Percentiles rank a stretch among this genome's conserved stretches.
Conservation (phyloP, 2,329 filamentous ascomycete species). For the Sclerotinia spermophila region DNA sequence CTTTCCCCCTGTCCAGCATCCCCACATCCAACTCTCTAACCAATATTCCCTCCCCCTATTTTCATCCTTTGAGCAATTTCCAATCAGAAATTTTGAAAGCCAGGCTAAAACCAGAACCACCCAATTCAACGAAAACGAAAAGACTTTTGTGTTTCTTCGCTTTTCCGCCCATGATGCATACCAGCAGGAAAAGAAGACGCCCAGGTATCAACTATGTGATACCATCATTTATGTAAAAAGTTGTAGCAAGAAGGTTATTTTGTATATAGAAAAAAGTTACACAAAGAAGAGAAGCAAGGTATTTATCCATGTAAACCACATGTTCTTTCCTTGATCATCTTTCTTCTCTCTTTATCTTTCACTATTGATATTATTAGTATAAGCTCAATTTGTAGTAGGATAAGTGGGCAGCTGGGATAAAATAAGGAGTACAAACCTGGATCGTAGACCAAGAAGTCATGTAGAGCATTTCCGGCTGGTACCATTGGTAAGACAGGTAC, state of each 20-base stretch:
- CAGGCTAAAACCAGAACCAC: slow-evolving; percentile 9
- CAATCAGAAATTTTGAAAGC: slow-evolving; percentile 4
- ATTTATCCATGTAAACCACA: slow-evolving; percentile 20
- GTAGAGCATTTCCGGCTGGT: slow-evolving; percentile 76
- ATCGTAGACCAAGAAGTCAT: slow-evolving; percentile 92
- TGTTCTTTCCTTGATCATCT: slow-evolving; percentile 61
- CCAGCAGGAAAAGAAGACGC: slow-evolving; percentile 9
- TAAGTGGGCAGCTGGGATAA: neutral
- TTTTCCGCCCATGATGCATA: slow-evolving; percentile 9
- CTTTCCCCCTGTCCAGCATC: neutral
- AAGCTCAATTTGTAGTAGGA: slow-evolving; percentile 17
- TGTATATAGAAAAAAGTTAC: neutral
- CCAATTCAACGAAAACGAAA: neutral
- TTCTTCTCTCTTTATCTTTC: slow-evolving; percentile 64
- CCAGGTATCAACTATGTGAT: slow-evolving; percentile 6
- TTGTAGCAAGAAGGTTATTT: slow-evolving; percentile 7
- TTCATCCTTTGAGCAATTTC: neutral
- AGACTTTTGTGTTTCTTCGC: neutral
- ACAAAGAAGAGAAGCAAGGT: neutral
- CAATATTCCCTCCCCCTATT: neutral
- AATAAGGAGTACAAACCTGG: slow-evolving; percentile 52
- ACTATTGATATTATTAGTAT: slow-evolving; percentile 46
- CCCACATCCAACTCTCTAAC: neutral
- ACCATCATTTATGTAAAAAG: slow-evolving; percentile 5
- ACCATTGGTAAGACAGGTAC: slow-evolving; percentile 98